phyloP scores from a whole-genome alignment of 2,329 filamentous ascomycete species.

The Lecanosticta acicola region DNA sequence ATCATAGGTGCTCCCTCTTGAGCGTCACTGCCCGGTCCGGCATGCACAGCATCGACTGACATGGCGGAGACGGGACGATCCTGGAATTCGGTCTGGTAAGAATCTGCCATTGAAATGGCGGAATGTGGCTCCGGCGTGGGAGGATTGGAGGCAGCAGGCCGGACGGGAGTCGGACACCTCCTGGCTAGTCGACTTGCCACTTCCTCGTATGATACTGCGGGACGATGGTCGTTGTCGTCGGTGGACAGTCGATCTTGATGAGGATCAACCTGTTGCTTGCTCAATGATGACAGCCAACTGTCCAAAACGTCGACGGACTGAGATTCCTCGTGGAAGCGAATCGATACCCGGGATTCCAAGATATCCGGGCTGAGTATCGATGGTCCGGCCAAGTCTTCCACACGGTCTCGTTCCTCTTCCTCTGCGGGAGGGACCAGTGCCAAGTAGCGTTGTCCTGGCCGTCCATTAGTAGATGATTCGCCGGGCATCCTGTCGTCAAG shows the following conservation, averaged over 20 bases:
- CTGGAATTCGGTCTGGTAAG: slow-evolving; percentile 20
- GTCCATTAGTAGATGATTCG: slow-evolving; percentile 9
- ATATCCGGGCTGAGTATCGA: slow-evolving; percentile 22
- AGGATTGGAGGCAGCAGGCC: slow-evolving; percentile 29
- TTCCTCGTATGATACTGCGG: slow-evolving; percentile 18
- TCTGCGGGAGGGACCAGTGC: slow-evolving; percentile 17
- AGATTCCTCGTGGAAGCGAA: slow-evolving; percentile 30
- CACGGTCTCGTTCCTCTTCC: not conserved
- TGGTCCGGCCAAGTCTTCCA: slow-evolving; percentile 1
- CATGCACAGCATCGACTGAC: slow-evolving; percentile 19
- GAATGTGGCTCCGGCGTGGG: slow-evolving; percentile 29
- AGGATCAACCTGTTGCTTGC: slow-evolving; percentile 15
- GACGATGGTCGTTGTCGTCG: slow-evolving; percentile 10
- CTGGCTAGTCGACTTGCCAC: slow-evolving; percentile 15
- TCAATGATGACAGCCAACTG: slow-evolving; percentile 25
- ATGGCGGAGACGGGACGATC: slow-evolving; percentile 21
- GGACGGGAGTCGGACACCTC: slow-evolving; percentile 23
- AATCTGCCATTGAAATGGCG: slow-evolving; percentile 23
- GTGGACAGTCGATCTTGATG: slow-evolving; percentile 4
- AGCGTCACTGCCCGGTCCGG: not conserved
- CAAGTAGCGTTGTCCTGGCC: slow-evolving; percentile 25
- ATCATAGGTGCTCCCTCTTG: not conserved
- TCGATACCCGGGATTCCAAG: slow-evolving; percentile 30
- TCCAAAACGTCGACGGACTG: slow-evolving; percentile 23
- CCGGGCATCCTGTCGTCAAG: not conserved